These are phyloP conservation scores for Diophrys appendiculata DNA, from an alignment of 73 alveolate genomes.

Conservation along the genomic window DNA sequence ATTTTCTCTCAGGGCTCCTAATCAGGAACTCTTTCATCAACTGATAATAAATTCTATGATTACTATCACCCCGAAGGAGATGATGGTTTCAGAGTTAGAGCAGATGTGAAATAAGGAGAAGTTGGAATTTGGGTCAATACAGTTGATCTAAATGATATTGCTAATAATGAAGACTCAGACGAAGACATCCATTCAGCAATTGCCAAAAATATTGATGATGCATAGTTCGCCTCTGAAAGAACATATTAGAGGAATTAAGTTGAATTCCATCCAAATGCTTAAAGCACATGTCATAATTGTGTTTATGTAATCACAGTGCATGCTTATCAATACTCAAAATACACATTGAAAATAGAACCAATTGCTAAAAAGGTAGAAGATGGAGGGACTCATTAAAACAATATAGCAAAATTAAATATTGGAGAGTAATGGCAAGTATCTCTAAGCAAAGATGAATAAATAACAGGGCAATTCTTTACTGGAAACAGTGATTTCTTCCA, in stretches of 20 bases:
- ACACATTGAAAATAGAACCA: neutral
- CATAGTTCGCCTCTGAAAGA: neutral
- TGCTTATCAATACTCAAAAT: neutral
- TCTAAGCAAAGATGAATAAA: neutral
- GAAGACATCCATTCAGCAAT: neutral
- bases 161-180: neutral
- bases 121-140: neutral
- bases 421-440: neutral
- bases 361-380: no score
- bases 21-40: neutral
- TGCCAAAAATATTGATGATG: neutral
- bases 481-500: no score
- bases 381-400: neutral
- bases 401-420: neutral
- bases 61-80: neutral
- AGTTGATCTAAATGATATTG: neutral
- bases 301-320: neutral
- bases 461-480: neutral
- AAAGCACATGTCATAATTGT: neutral
- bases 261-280: neutral
- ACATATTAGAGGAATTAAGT: neutral
- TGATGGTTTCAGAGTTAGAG: neutral
- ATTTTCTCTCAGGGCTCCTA: neutral
- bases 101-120: neutral
- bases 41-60: neutral